Base-by-base conservation (phyloP, 768 basidiomycete species). In the Candolleomyces efflorescens region DNA sequence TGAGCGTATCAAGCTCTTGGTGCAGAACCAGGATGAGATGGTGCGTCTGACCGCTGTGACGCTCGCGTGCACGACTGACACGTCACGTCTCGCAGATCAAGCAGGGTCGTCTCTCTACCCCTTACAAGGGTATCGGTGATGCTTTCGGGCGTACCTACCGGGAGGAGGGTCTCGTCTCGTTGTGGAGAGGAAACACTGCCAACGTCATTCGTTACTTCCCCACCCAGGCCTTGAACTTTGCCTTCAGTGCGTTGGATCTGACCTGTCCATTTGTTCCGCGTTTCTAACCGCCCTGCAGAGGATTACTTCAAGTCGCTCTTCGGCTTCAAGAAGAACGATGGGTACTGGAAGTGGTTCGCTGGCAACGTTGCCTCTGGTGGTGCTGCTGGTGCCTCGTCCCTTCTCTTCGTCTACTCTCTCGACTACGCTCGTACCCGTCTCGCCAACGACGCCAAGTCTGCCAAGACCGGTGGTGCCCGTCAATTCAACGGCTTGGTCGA, bases 131-230 rank as follows among this genome's bases (percentile, higher is more conserved):
- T 71, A 82, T 99, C 65, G 75, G 69, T 58, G 97, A 98, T 78
- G 97, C 95, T 67, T 97, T 97, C 72, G 41, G 64, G 61, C 92
- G 97, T 64, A 98, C 95, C 59, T 96, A 95, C 84, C 78, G 75
- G 64, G 96, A 98, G 15, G 97, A 99, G 82, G 97, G 97, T 74
- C 78, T 97, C 54, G 82, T 94, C 62, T 90, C 97, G 20, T 81
- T 99, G 70, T 98, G 97, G 97, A 82, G 97, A 80, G 97, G 97
- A 76, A 99, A 99, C 87, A 98, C 96, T 59, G 96, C 97, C 85
- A 99, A 99, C 80, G 97, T 99, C 78, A 97, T 99, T 81, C 95
- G 97, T 74, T 99, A 99, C 90, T 99, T 99, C 94, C 97, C 97
- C 53, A 99, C 97, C 58, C 96, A 99, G 76, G 97, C 97, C 41